Percentiles rank a stretch among this genome's conserved stretches.
Conservation (phyloP, 257 asterid genomes). For the Solanum stenotomum region DNA sequence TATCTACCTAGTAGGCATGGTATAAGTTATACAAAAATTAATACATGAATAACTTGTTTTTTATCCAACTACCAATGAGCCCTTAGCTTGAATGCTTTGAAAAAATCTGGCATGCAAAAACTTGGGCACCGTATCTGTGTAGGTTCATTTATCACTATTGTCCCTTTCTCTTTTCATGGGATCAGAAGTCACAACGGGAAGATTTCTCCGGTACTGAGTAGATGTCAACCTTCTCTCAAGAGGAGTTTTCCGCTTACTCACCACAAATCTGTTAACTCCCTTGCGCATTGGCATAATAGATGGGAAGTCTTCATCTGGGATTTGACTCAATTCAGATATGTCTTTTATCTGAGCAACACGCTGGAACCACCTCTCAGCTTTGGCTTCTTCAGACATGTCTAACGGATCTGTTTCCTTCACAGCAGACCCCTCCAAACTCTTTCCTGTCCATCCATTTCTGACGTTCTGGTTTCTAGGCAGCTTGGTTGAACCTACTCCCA, state of each 20-base stretch:
- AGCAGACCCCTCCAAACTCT: constrained; percentile 76
- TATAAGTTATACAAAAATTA: neutral
- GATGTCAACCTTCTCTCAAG: constrained; percentile 84
- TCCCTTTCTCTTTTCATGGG: constrained; percentile 34
- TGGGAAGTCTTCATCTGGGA: constrained; percentile 95
- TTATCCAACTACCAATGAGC: neutral
- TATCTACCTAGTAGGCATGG: neutral
- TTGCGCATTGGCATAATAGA: constrained; percentile 95
- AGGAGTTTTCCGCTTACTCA: constrained; percentile 94
- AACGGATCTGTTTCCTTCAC: constrained; percentile 65
- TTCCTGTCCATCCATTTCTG: constrained; percentile 38
- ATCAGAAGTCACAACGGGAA: constrained; percentile 53
- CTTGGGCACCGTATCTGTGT: neutral
- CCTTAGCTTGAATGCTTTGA: neutral
- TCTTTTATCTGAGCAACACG: constrained; percentile 93
- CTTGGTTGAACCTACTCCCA: constrained; percentile 1
- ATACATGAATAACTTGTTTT: neutral
- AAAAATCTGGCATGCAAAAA: neutral
- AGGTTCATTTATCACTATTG: constrained; percentile 7
- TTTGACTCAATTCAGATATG: constrained; percentile 84
- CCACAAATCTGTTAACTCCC: constrained; percentile 90
- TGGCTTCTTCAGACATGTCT: constrained; percentile 98
- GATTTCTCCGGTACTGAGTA: constrained; percentile 64
- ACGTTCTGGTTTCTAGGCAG: constrained; percentile 15
- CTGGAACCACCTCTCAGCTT: constrained; percentile 90